phyloP scores from a whole-genome alignment of 1,139 yeast species.

The Tardiomyces depauwii region DNA sequence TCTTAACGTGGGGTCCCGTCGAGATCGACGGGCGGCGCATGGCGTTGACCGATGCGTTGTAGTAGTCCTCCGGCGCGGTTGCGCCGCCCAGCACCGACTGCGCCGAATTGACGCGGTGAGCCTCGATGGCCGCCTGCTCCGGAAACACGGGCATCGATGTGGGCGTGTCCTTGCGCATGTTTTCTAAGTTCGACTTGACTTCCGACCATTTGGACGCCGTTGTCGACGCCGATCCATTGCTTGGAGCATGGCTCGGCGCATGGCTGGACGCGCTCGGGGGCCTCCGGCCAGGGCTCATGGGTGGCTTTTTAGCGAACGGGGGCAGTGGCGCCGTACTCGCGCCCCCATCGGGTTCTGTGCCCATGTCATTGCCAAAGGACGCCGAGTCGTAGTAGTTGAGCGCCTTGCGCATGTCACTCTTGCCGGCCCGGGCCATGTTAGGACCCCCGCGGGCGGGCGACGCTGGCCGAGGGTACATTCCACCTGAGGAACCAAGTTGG shows the following conservation, averaged over 20 bases:
- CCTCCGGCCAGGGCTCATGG: neutral
- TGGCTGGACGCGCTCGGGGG: neutral
- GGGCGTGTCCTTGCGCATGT: conserved; percentile 8
- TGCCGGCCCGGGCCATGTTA: neutral
- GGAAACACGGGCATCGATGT: neutral
- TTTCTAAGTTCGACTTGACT: conserved; percentile 13
- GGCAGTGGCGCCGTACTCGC: neutral
- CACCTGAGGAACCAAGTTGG: no score
- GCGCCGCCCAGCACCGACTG: neutral
- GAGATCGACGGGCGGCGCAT: conserved; percentile 16
- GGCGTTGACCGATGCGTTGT: conserved; percentile 11
- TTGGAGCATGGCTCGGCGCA: no score
- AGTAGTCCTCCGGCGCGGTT: conserved; percentile 11
- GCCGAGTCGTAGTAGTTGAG: neutral
- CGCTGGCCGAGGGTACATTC: neutral
- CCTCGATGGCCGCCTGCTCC: neutral
- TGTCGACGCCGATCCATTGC: neutral
- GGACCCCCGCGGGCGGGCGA: neutral
- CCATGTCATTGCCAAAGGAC: neutral
- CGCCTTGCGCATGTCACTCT: neutral
- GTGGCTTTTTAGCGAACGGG: neutral
- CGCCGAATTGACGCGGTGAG: neutral
- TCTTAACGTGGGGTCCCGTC: conserved; percentile 19
- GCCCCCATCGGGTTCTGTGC: no score
- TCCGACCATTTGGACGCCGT: conserved; percentile 11